These are phyloP conservation scores for Penicillium nordicum DNA, from an alignment of 2,329 filamentous ascomycete species.

Conservation along the genomic window DNA sequence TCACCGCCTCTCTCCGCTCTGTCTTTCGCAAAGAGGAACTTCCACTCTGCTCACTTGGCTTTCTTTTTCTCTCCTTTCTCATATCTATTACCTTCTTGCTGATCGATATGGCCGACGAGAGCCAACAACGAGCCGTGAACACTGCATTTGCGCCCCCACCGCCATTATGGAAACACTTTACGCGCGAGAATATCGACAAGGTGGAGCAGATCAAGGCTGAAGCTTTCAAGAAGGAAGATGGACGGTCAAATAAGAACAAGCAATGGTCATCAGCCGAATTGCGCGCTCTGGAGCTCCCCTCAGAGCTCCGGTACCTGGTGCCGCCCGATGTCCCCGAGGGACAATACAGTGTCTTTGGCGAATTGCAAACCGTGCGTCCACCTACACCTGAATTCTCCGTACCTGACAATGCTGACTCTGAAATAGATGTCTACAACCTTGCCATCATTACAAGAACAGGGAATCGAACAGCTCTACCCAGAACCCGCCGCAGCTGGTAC, in stretches of 20 bases:
- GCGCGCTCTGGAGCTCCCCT: slow-evolving; percentile 53
- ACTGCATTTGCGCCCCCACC: slow-evolving; percentile 82
- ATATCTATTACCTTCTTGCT: background rate
- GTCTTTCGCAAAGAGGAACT: background rate
- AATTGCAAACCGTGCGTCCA: slow-evolving; percentile 55
- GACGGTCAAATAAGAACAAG: slow-evolving; percentile 28
- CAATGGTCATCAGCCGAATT: slow-evolving; percentile 35
- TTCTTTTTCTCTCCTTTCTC: background rate
- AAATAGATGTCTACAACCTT: slow-evolving; percentile 55
- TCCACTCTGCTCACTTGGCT: background rate
- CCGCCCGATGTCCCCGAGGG: slow-evolving; percentile 73
- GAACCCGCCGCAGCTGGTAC: slow-evolving; percentile 50
- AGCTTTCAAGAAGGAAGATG: slow-evolving; percentile 27
- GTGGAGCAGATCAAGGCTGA: slow-evolving; percentile 51
- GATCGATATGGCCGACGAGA: slow-evolving; percentile 58
- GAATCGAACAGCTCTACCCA: slow-evolving; percentile 68
- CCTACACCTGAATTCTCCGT: no score
- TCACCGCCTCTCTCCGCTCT: slow-evolving; percentile 11
- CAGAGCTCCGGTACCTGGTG: slow-evolving; percentile 72
- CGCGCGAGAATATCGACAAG: slow-evolving; percentile 65
- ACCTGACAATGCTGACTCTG: slow-evolving; percentile 6
- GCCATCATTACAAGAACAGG: slow-evolving; percentile 65
- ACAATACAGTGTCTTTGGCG: slow-evolving; percentile 73
- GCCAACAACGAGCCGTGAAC: slow-evolving; percentile 46
- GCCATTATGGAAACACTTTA: slow-evolving; percentile 87